Evolutionary conservation across 345 rosid genomes (phyloP), one percentile per base, ranked within the genome.

Genomic region (Bretschneidera sinensis): DNA sequence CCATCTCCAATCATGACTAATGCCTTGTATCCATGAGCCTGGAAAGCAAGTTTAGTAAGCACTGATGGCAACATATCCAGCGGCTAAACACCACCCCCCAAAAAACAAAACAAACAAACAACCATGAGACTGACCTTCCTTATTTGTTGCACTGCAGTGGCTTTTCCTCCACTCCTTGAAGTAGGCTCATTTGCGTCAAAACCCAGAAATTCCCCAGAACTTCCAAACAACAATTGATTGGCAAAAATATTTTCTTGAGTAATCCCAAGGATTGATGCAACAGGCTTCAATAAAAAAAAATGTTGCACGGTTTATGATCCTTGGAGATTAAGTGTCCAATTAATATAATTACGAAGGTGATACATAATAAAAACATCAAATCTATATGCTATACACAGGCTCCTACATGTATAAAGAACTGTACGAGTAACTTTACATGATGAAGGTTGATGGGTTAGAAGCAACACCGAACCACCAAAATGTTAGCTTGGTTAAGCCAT

Each of bases 1-100:
- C 99, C 99, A 69, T 94, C 99, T 33, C 99, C 99, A 59, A 94
- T 82, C 99, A 94, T 94, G 65, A 79, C 91, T 72, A 94, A 63
- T 28, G 79, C 62, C 82, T 83, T 83, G 81, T 85, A 86, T 58
- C 83, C 85, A 55, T 71, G 76, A 69, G 63, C 87, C 98, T 92
- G 85, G 22, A 53, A 28, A 60, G 24, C 33, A 55, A 61, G 28
- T 47, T 49, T 43, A 55, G 66, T 61, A 31, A 76, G 68, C 53
- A 62, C 63, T 51, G 45, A 48, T 45, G 49, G 57, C 60, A 34
- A 47, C 62, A 43, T 24, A 39, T 43, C 34, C 48, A 59, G 55
- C 54, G 59, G 61, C 14, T 25, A 35, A n/a, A n/a, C n/a, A n/a
- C n/a, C n/a, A n/a, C n/a, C n/a, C n/a, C n/a, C n/a, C n/a, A 59